Conservation (phyloP, 1,284 basidiomycete genomes). For the Vanrija pseudolonga region DNA sequence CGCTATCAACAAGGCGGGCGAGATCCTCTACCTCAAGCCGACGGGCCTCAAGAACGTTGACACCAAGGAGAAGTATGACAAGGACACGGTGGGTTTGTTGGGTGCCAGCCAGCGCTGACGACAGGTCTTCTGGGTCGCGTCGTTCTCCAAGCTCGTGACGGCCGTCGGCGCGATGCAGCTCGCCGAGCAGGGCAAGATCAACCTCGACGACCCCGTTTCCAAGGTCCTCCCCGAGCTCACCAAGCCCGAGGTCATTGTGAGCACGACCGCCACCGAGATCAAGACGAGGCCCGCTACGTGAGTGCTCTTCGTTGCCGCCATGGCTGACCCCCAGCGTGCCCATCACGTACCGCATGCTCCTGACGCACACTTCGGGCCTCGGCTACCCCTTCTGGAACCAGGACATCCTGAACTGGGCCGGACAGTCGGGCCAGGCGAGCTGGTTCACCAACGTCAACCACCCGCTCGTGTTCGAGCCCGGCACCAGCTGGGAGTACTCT, state of each 20-base stretch:
- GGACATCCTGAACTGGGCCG: conserved; percentile 18
- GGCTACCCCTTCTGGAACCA: conserved; percentile 16
- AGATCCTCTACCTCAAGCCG: conserved; percentile 10
- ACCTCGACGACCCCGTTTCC: conserved; percentile 21
- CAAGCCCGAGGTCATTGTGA: conserved; percentile 6
- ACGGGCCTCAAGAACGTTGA: conserved; percentile 10
- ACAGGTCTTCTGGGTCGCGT: conserved; percentile 22
- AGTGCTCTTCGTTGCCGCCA: background rate
- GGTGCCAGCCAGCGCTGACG: background rate
- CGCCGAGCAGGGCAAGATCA: conserved; percentile 28
- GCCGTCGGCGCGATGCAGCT: conserved; percentile 22
- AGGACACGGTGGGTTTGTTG: conserved; percentile 9
- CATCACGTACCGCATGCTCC: conserved; percentile 11
- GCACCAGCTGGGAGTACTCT: background rate
- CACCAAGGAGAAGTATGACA: conserved; percentile 11
- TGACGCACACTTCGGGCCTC: conserved; percentile 9
- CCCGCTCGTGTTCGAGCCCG: conserved; percentile 4
- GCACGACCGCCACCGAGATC: background rate
- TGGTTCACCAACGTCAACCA: background rate
- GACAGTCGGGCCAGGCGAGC: conserved; percentile 2
- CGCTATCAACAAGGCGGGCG: conserved; percentile 9
- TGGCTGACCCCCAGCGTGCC: background rate
- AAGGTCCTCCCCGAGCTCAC: conserved; percentile 21
- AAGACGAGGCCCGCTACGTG: background rate
- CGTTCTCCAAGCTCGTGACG: conserved; percentile 11